Conservation (phyloP, 257 asterid species). For the Nyctanthes arbortristis region DNA sequence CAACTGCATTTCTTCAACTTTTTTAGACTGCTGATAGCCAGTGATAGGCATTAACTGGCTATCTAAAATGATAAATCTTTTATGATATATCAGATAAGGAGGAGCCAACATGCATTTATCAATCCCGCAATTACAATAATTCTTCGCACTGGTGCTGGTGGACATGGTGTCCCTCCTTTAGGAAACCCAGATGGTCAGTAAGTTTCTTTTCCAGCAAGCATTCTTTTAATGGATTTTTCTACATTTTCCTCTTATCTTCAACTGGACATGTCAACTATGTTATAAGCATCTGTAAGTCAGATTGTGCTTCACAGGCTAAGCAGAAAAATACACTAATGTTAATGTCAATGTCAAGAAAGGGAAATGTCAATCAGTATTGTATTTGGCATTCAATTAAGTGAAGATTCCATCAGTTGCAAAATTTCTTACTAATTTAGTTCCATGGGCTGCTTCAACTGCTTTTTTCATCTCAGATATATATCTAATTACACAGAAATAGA, state of each 20-base stretch:
- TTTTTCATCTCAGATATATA: too few relatives aligned
- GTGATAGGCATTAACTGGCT: constrained; percentile 23
- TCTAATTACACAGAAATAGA: neutral
- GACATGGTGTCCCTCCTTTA: constrained; percentile 86
- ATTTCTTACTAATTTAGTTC: neutral
- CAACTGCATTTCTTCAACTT: constrained; percentile 24
- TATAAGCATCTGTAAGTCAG: neutral
- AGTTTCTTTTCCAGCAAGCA: neutral
- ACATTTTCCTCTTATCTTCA: neutral
- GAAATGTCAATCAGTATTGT: too few relatives aligned
- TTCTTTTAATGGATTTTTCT: neutral
- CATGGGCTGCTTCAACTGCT: neutral
- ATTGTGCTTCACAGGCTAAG: neutral
- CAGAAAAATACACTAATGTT: neutral
- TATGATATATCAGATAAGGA: constrained; percentile 59
- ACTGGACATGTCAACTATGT: neutral
- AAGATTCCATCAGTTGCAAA: neutral
- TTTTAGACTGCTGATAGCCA: constrained; percentile 21
- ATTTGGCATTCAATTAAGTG: too few relatives aligned
- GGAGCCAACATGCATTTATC: constrained; percentile 89
- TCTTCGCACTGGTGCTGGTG: constrained; percentile 87
- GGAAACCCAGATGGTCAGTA: constrained; percentile 86
- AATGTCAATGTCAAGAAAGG: neutral
- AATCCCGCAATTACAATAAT: constrained; percentile 84
- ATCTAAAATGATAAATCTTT: constrained; percentile 26